These are phyloP conservation scores for Dryas octopetala DNA, from an alignment of 306 rosid species.

Conservation along the genomic window DNA sequence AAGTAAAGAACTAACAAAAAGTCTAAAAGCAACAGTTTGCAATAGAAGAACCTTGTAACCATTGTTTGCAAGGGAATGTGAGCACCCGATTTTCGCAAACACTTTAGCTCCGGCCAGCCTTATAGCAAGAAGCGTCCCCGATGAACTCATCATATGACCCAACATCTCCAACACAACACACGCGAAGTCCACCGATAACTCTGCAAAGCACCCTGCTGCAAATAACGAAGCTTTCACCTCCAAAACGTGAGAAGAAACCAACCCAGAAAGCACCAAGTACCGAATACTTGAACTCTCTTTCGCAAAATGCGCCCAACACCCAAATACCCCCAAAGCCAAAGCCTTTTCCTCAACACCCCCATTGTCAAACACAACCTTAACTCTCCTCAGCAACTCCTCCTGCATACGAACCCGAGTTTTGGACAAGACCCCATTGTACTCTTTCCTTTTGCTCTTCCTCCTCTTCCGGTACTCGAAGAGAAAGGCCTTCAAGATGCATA, in stretches of 20 bases:
- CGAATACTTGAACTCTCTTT: constrained; percentile 68
- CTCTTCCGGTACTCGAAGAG: constrained; percentile 45
- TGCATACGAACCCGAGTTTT: constrained; percentile 50
- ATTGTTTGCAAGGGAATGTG: constrained; percentile 52
- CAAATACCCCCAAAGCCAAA: constrained; percentile 67
- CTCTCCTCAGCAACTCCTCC: constrained; percentile 58
- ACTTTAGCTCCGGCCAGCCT: constrained; percentile 58
- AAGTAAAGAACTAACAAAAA: not conserved
- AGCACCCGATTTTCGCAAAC: constrained; percentile 62
- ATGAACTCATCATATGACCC: constrained; percentile 49
- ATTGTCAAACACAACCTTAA: constrained; percentile 56
- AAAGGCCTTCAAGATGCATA: constrained; percentile 62
- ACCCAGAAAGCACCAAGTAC: constrained; percentile 66
- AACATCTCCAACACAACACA: constrained; percentile 61
- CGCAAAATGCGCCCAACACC: constrained; percentile 88
- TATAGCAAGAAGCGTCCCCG: constrained; percentile 38
- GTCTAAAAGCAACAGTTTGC: not conserved
- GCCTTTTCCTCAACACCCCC: constrained; percentile 60
- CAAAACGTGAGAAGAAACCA: constrained; percentile 60
- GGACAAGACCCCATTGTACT: constrained; percentile 57
- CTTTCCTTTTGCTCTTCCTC: constrained; percentile 34
- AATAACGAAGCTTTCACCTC: constrained; percentile 78
- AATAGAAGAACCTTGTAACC: constrained; percentile 57
- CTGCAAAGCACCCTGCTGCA: constrained; percentile 84
- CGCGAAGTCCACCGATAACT: constrained; percentile 79